Base-by-base conservation (phyloP, 345 rosid genomes). In the Eucalyptus tenuipes region DNA sequence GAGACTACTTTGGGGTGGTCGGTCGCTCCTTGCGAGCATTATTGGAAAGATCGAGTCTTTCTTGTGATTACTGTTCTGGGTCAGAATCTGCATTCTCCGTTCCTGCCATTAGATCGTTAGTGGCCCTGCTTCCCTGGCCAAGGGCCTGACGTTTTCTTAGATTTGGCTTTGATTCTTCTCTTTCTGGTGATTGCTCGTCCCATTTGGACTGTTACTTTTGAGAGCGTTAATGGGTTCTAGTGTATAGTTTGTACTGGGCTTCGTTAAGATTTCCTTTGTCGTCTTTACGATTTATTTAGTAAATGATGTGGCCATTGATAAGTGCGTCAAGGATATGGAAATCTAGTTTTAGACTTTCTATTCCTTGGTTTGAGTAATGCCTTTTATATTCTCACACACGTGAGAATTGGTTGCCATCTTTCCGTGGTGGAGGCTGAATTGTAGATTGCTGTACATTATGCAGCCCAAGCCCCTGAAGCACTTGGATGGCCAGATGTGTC, bases 381-480 rank as follows among this genome's bases (percentile, higher is more conserved):
- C 49, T 88, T 86, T 86, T 17, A n/a, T 44, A 37, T 17, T 66
- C n/a, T 37, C 31, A 55, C 37, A 45, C 42, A 33, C 42, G 44
- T 53, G 85, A 87, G 88, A 86, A 94, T 88, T 33, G 50, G 87
- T 64, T n/a, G 37, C 53, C 87, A 87, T 49, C 82, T 75, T 75
- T 40, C 42, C 29, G 24, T 75, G 27, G 47, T 37, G 47, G 82
- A 75, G 82, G 47, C 82, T 75, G 47, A 75, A 20, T 75, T 75
- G 45, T 75, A 40, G 14, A 20, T 75, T 44, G 82, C 84, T 57
- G 11, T 90, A 88, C 71, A 66, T 42, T 86, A 52, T 93, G 95
- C 99, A 98, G 99, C 93, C 99, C 59, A 98, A 96, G 90, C 99
- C 99, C 44, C 89, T 93, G 91, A 95, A 93, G 96, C 90, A 91